Percentiles rank a stretch among this genome's conserved stretches.
These are phyloP conservation scores for Termitomyces sp. DNA, from an alignment of 768 basidiomycete species.

Conservation along the genomic window DNA sequence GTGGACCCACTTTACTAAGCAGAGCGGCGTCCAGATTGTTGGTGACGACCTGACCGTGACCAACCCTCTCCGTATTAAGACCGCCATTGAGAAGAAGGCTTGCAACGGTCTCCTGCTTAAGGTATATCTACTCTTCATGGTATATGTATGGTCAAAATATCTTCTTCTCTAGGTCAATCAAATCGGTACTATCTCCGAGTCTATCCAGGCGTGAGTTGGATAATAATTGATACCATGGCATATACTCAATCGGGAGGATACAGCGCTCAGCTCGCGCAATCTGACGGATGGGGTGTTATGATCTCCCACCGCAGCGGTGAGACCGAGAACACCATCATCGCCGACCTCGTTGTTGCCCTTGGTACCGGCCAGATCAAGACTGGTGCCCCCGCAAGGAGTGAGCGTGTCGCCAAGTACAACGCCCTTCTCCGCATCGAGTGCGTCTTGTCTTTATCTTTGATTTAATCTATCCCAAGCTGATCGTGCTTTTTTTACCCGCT, in stretches of 20 bases:
- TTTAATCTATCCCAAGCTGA: slow-evolving; percentile 5
- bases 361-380: slow-evolving; percentile 97
- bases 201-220: slow-evolving; percentile 88
- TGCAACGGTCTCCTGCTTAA: slow-evolving; percentile 99
- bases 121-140: slow-evolving; percentile 30
- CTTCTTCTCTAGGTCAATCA: slow-evolving; percentile 75
- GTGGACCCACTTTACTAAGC: slow-evolving; percentile 87
- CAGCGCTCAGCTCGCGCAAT: slow-evolving; percentile 93
- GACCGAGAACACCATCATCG: slow-evolving; percentile 96
- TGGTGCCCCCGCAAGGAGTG: slow-evolving; percentile 92
- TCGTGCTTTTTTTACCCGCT: slow-evolving; percentile 1
- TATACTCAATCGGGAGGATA: slow-evolving; percentile 1
- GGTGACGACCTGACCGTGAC: slow-evolving; percentile 98
- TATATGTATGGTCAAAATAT: not conserved
- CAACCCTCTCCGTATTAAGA: slow-evolving; percentile 96
- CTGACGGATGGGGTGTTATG: slow-evolving; percentile 99
- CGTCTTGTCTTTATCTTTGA: slow-evolving; percentile 26
- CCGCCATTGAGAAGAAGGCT: slow-evolving; percentile 98
- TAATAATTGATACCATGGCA: not conserved
- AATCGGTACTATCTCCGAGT: slow-evolving; percentile 98
- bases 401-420: slow-evolving; percentile 97
- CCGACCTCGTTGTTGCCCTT: slow-evolving; percentile 92
- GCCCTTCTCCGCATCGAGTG: slow-evolving; percentile 87
- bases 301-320: slow-evolving; percentile 98
- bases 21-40: slow-evolving; percentile 83